phyloP scores from a whole-genome alignment of 306 rosid genomes.

The Lagenaria siceraria region DNA sequence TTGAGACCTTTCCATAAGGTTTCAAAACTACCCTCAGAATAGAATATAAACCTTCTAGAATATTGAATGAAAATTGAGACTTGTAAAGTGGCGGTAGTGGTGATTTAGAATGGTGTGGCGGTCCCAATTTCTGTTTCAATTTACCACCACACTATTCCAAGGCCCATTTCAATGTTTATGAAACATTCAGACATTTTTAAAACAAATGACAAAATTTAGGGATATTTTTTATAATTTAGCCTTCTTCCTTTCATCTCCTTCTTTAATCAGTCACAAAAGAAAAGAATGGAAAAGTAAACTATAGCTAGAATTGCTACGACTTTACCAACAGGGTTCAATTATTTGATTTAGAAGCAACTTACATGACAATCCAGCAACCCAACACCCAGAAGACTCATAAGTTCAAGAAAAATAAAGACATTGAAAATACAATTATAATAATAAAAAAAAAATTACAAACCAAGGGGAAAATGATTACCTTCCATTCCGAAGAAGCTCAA shows the following conservation, averaged over 20 bases:
- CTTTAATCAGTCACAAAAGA: neutral
- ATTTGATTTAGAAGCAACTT: neutral
- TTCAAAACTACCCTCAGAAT: neutral
- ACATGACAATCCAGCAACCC: neutral
- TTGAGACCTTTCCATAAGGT: neutral
- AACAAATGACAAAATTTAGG: neutral
- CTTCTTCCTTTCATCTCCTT: neutral
- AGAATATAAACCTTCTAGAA: neutral
- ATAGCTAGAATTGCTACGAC: neutral
- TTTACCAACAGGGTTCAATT: neutral
- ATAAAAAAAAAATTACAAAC: neutral
- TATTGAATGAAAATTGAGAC: neutral
- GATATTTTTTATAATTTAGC: neutral
- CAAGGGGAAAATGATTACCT: conserved; percentile 27
- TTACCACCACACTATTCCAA: neutral
- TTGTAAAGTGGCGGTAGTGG: too few relatives aligned
- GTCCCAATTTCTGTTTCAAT: neutral
- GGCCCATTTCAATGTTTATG: neutral
- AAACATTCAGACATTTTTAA: too few relatives aligned
- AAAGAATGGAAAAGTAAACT: neutral
- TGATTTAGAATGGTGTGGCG: neutral
- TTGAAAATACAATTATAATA: neutral
- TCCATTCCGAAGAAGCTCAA: conserved; percentile 40
- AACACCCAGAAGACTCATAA: neutral
- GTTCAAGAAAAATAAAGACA: neutral